Percentiles rank a stretch among this genome's conserved stretches.
Conservation (phyloP, 441 rosid species). For the Geranium incanum region DNA sequence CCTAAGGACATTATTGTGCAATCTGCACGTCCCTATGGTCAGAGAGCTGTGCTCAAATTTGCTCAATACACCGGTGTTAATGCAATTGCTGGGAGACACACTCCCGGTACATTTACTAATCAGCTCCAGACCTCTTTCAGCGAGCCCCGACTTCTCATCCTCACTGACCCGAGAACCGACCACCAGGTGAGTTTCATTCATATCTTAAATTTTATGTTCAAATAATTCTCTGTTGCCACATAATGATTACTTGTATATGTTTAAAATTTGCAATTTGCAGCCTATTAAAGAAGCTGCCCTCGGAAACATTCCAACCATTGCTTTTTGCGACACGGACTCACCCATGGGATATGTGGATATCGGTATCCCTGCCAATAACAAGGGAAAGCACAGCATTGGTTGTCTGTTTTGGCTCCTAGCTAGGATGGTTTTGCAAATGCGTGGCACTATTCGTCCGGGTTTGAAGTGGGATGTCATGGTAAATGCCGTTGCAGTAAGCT, state of each 20-base stretch:
- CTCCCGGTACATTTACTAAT: slow-evolving; percentile 93
- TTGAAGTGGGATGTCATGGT: slow-evolving; percentile 92
- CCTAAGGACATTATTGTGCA: slow-evolving; percentile 86
- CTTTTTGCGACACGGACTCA: slow-evolving; percentile 89
- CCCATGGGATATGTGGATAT: slow-evolving; percentile 83
- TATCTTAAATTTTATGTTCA: too few species aligned
- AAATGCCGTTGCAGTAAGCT: slow-evolving; percentile 6
- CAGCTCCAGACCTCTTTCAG: slow-evolving; percentile 83
- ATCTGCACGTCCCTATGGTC: slow-evolving; percentile 90
- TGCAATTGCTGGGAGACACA: slow-evolving; percentile 95
- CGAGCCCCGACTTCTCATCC: slow-evolving; percentile 81
- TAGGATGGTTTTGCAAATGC: slow-evolving; percentile 98
- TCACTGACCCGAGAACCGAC: slow-evolving; percentile 85
- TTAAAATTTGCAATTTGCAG: slow-evolving; percentile 28
- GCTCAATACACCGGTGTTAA: slow-evolving; percentile 90
- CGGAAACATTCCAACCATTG: slow-evolving; percentile 88
- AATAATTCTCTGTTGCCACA: not conserved
- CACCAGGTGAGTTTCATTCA: slow-evolving; percentile 54
- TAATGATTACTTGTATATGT: not conserved
- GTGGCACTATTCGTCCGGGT: slow-evolving; percentile 66
- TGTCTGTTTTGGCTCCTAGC: slow-evolving; percentile 91
- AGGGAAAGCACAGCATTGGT: slow-evolving; percentile 94
- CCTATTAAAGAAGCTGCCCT: slow-evolving; percentile 94
- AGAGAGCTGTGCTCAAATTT: slow-evolving; percentile 77
- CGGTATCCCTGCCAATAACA: slow-evolving; percentile 91